phyloP scores from a whole-genome alignment of 805 yeast species.

The Wickerhamiella cacticola region DNA sequence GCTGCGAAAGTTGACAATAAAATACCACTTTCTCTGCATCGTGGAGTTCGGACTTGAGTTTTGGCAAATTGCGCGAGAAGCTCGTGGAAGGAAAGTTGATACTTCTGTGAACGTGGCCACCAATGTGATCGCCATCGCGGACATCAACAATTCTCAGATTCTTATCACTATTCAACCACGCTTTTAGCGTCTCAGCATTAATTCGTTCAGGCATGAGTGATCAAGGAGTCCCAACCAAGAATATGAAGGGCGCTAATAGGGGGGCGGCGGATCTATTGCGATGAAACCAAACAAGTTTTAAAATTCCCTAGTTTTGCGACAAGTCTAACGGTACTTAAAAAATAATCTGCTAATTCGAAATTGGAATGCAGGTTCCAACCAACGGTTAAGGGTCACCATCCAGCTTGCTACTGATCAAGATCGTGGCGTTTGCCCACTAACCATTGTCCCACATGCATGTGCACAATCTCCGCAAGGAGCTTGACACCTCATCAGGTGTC shows the following conservation, averaged over 20 bases:
- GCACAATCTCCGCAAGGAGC: conserved; percentile 9
- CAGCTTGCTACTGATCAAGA: too few species aligned
- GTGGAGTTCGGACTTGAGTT: conserved; percentile 30
- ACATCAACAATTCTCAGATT: conserved; percentile 50
- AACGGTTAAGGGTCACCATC: too few species aligned
- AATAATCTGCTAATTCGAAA: too few species aligned
- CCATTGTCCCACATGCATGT: conserved; percentile 4
- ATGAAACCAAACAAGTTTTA: neutral
- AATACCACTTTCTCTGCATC: conserved; percentile 51
- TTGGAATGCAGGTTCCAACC: too few species aligned
- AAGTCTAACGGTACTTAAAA: too few species aligned
- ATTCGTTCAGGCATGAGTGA: conserved; percentile 16
- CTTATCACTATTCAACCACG: neutral
- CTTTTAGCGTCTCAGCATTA: conserved; percentile 22
- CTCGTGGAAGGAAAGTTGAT: conserved; percentile 43
- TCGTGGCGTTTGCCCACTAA: neutral
- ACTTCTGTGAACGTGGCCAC: conserved; percentile 55
- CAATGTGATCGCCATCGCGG: conserved; percentile 68
- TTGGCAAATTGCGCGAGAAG: conserved; percentile 33
- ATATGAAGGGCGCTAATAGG: neutral
- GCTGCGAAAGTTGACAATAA: conserved; percentile 86
- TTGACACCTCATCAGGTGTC: conserved; percentile 7
- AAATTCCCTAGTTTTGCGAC: neutral
- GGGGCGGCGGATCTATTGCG: neutral
- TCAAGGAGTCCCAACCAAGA: neutral